Conservation (phyloP, 78 protist species). For the Anaeramoeba ignava region DNA sequence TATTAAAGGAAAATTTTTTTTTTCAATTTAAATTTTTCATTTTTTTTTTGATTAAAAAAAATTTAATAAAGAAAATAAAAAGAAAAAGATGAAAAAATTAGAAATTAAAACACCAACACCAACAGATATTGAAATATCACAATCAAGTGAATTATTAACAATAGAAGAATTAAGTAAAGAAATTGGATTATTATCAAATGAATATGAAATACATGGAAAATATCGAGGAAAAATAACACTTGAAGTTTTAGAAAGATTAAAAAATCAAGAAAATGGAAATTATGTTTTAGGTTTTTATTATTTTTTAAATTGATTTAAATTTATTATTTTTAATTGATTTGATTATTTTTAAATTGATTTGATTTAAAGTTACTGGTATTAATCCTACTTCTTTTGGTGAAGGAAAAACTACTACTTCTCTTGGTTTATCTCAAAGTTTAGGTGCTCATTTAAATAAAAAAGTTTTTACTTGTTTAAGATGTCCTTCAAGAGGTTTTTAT, state of each 20-base stretch:
- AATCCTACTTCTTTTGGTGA: slow-evolving; percentile 95
- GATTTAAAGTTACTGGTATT: slow-evolving; percentile 83
- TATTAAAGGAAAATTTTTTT: no score
- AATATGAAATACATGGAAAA: slow-evolving; percentile 50
- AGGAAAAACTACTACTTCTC: slow-evolving; percentile 85
- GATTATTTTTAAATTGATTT: no score
- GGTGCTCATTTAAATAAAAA: slow-evolving; percentile 72
- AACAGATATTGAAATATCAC: slow-evolving; percentile 73
- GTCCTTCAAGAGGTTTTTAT: slow-evolving; percentile 62
- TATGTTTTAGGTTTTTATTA: no score
- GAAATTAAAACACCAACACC: no score
- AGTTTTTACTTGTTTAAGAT: slow-evolving; percentile 73
- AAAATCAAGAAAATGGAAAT: slow-evolving; percentile 36
- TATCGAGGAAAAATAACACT: slow-evolving; percentile 57
- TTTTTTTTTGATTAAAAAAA: no score
- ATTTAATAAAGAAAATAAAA: no score
- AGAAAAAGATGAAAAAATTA: no score
- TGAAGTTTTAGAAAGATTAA: slow-evolving; percentile 38
- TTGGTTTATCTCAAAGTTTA: slow-evolving; percentile 89
- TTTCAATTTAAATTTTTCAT: no score
- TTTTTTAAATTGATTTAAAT: no score
- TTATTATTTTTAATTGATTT: no score
- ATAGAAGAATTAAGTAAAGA: slow-evolving; percentile 27
- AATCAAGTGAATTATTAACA: slow-evolving; percentile 33
- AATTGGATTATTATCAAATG: slow-evolving; percentile 32